Conservation (phyloP, 2,329 filamentous ascomycete genomes). For the Boeremia lycopersici region DNA sequence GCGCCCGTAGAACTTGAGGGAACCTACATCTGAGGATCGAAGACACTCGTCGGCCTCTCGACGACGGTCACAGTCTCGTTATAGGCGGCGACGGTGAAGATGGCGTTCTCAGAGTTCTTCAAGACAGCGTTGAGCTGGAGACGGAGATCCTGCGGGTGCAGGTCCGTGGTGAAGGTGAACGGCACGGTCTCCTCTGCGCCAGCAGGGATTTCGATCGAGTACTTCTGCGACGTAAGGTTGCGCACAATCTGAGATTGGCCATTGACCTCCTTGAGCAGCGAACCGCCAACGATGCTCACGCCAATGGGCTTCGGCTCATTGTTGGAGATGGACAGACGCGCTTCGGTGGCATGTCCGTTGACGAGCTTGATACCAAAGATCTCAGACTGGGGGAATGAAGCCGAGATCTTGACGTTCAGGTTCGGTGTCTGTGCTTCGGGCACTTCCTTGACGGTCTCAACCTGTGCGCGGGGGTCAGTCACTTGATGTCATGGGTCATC, state of each 20-base stretch:
- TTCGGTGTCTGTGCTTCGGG: slow-evolving; percentile 66
- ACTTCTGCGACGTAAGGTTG: slow-evolving; percentile 82
- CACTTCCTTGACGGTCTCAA: slow-evolving; percentile 43
- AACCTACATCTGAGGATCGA: slow-evolving; percentile 92
- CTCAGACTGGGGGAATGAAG: slow-evolving; percentile 70
- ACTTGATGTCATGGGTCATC: slow-evolving; percentile 44
- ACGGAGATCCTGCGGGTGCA: slow-evolving; percentile 88
- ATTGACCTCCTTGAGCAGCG: slow-evolving; percentile 66
- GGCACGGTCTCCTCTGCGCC: slow-evolving; percentile 77
- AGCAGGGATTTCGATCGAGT: slow-evolving; percentile 73
- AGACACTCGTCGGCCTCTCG: slow-evolving; percentile 86
- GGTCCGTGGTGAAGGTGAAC: slow-evolving; percentile 86
- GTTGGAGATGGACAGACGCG: slow-evolving; percentile 83
- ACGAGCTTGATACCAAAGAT: slow-evolving; percentile 95
- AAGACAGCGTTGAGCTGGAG: slow-evolving; percentile 79
- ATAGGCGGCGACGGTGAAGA: slow-evolving; percentile 80
- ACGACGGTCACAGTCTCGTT: slow-evolving; percentile 85
- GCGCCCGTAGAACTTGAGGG: background rate
- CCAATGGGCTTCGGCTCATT: slow-evolving; percentile 76
- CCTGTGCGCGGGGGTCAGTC: slow-evolving; percentile 36
- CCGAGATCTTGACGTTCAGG: slow-evolving; percentile 60
- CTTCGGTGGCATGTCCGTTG: slow-evolving; percentile 86
- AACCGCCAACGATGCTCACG: slow-evolving; percentile 77
- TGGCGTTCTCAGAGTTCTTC: slow-evolving; percentile 66
- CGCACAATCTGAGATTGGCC: slow-evolving; percentile 67